These are phyloP conservation scores for Achaetomiella virescens DNA, from an alignment of 495 filamentous ascomycete species.

Conservation along the genomic window DNA sequence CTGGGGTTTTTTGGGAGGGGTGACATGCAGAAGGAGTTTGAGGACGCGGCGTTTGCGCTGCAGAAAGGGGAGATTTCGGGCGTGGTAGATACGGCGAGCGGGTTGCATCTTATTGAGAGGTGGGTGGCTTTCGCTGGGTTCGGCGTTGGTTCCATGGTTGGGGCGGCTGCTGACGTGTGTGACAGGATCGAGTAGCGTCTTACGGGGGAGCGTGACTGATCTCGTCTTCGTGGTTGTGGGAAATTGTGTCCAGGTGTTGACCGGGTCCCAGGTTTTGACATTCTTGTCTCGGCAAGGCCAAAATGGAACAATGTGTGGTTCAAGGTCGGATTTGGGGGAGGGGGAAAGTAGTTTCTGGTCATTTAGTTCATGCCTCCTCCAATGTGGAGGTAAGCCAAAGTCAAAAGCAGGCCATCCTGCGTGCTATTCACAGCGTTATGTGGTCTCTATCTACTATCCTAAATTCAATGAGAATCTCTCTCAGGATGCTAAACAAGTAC, in stretches of 20 bases:
- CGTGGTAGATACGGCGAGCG: constrained; percentile 87
- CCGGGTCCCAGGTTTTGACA: too few relatives aligned
- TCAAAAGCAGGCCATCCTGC: too few relatives aligned
- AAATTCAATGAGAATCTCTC: too few relatives aligned
- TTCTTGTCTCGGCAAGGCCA: too few relatives aligned
- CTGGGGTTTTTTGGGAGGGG: constrained; percentile 88
- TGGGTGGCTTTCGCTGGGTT: constrained; percentile 35
- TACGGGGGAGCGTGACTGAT: background rate
- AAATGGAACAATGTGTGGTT: too few relatives aligned
- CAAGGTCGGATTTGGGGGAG: too few relatives aligned
- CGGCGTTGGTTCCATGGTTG: background rate
- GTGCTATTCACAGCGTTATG: too few relatives aligned
- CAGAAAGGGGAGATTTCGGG: constrained; percentile 77
- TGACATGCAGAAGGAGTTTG: constrained; percentile 99
- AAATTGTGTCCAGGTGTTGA: background rate
- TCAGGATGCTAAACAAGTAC: too few relatives aligned
- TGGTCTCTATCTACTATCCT: too few relatives aligned
- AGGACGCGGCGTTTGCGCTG: constrained; percentile 85
- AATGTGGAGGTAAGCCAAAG: too few relatives aligned
- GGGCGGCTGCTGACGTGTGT: constrained; percentile 2
- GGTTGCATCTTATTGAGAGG: constrained; percentile 93
- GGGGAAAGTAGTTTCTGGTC: too few relatives aligned
- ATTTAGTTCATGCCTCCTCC: too few relatives aligned
- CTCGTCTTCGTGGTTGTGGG: background rate
- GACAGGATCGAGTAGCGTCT: constrained; percentile 10